Percentiles rank a stretch among this genome's conserved stretches.
phyloP scores from a whole-genome alignment of 192 early-diverging fungal species.

The Coemansia sp. region DNA sequence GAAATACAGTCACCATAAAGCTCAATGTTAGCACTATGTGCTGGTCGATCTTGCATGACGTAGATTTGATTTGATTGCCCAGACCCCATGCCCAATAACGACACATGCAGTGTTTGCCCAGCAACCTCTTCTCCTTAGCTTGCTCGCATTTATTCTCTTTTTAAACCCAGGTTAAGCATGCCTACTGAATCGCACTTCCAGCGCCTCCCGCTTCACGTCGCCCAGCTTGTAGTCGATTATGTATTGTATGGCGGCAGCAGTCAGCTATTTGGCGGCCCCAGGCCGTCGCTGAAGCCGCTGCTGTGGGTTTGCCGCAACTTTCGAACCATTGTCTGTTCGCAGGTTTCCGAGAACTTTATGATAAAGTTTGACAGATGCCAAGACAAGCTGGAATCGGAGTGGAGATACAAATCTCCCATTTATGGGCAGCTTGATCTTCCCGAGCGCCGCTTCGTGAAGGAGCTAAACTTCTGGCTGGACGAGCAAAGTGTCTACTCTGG shows the following conservation, averaged over 20 bases:
- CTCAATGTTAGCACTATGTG: background rate
- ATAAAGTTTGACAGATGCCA: background rate
- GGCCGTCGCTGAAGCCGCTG: background rate
- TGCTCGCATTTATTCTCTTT: background rate
- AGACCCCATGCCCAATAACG: too few relatives aligned
- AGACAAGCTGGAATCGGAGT: background rate
- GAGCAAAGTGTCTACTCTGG: background rate
- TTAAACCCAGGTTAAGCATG: background rate
- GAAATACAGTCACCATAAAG: background rate
- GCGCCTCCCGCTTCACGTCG: background rate
- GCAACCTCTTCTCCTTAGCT: background rate
- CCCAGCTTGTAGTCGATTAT: background rate
- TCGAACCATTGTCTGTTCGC: background rate
- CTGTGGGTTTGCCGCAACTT: background rate
- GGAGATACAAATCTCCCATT: background rate
- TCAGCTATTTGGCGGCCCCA: background rate
- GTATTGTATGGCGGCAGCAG: background rate
- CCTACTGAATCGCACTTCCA: background rate
- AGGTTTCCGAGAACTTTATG: background rate
- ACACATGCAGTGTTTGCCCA: background rate
- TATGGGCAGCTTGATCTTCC: background rate
- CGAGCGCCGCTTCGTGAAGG: background rate
- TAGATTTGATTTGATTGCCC: too few relatives aligned
- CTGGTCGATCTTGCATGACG: background rate
- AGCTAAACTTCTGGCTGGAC: background rate